phyloP scores from a whole-genome alignment of 1,284 basidiomycete species.

The Cutaneotrichosporon cyanovorans region DNA sequence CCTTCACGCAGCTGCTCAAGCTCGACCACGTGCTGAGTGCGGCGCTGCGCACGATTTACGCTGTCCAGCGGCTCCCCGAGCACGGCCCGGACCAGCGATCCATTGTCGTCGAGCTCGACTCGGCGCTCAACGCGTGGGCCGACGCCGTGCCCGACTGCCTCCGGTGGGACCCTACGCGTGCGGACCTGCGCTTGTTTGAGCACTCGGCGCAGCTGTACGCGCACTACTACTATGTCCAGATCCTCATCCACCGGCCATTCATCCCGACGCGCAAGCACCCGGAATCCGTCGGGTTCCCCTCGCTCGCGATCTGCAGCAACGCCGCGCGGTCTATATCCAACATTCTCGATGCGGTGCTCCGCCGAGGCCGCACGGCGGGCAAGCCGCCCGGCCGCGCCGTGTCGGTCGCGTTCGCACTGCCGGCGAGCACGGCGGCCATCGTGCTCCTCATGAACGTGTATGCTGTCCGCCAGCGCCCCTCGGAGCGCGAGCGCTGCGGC shows the following conservation, averaged over 20 bases:
- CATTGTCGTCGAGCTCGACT: constrained; percentile 63
- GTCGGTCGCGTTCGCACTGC: constrained; percentile 30
- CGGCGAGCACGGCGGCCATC: constrained; percentile 58
- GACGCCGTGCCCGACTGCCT: constrained; percentile 61
- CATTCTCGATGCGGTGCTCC: constrained; percentile 53
- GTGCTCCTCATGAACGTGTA: constrained; percentile 67
- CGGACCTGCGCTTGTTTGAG: constrained; percentile 57
- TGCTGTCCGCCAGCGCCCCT: constrained; percentile 56
- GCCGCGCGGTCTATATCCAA: constrained; percentile 71
- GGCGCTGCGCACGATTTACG: constrained; percentile 64
- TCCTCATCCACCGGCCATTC: constrained; percentile 72
- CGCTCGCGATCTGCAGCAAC: constrained; percentile 73
- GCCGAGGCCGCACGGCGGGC: constrained; percentile 29
- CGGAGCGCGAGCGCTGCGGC: constrained; percentile 58
- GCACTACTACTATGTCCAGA: constrained; percentile 59
- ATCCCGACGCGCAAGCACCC: constrained; percentile 52
- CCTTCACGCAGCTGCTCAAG: constrained; percentile 62
- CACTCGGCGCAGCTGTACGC: constrained; percentile 63
- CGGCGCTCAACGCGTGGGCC: constrained; percentile 65
- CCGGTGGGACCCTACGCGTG: constrained; percentile 66
- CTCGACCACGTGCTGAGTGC: constrained; percentile 65
- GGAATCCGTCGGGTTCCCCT: constrained; percentile 50
- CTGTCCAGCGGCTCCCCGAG: constrained; percentile 54
- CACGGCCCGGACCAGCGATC: constrained; percentile 60
- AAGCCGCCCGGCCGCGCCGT: constrained; percentile 47